A percentile compares a stretch with the other conserved stretches of the same genome.
Conservation (phyloP, 163 green algal species). For the Coccomyxa subellipsoidea region DNA sequence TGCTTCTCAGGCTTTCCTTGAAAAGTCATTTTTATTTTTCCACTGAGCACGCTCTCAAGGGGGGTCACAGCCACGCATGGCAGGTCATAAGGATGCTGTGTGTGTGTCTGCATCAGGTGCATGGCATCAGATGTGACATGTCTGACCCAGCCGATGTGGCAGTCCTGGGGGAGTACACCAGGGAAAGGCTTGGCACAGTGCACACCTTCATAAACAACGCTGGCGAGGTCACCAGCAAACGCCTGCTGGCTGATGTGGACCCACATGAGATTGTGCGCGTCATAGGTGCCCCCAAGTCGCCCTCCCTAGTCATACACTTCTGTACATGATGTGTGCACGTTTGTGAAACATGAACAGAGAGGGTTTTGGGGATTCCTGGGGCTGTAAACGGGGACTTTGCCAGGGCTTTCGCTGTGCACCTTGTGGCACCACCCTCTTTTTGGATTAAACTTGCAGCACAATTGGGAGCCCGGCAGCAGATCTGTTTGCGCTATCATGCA, state of each 20-base stretch:
- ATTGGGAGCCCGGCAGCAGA: too few species aligned
- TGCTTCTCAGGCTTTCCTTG: not conserved
- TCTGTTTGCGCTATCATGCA: too few species aligned
- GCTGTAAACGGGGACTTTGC: too few species aligned
- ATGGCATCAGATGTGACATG: constrained; percentile 41
- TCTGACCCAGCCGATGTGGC: constrained; percentile 34
- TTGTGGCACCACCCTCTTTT: too few species aligned
- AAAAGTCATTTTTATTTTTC: not conserved
- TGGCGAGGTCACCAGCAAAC: constrained; percentile 37
- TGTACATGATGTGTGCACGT: not conserved
- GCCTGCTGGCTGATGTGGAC: constrained; percentile 45
- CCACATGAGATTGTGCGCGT: constrained; percentile 33
- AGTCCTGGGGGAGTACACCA: constrained; percentile 28
- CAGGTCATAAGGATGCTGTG: not conserved
- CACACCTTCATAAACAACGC: constrained; percentile 57
- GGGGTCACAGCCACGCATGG: not conserved
- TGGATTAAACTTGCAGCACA: too few species aligned
- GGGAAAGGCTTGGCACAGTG: constrained; percentile 31
- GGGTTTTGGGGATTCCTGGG: too few species aligned
- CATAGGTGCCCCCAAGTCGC: constrained; percentile 17
- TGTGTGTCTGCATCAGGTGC: not conserved
- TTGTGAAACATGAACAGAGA: not conserved
- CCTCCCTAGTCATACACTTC: not conserved
- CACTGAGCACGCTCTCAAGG: not conserved
- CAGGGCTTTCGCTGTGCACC: too few species aligned